A percentile compares a stretch with the other conserved stretches of the same genome.
These are phyloP conservation scores for Cladosporium colombiae DNA, from an alignment of 2,329 filamentous ascomycete genomes.

Conservation along the genomic window DNA sequence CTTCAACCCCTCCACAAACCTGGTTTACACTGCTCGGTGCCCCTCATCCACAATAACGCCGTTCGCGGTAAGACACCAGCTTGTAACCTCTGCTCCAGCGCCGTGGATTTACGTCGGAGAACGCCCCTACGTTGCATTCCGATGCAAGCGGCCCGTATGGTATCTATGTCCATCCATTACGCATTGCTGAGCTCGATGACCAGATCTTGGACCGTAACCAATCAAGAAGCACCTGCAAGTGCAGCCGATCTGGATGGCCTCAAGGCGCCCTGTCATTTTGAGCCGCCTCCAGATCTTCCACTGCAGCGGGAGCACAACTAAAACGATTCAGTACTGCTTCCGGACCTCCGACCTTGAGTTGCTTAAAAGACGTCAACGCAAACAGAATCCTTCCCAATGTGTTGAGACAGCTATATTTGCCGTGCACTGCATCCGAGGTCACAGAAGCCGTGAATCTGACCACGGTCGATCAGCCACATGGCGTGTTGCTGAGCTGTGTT, in stretches of 20 bases:
- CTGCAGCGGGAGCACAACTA: background rate
- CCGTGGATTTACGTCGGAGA: background rate
- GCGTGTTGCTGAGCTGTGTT: conserved; percentile 2
- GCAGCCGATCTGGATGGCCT: background rate
- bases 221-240: background rate
- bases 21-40: background rate
- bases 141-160: background rate
- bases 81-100: background rate
- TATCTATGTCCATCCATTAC: background rate
- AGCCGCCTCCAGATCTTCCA: background rate
- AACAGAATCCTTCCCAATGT: background rate
- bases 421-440: background rate
- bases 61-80: background rate
- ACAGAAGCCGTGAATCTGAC: background rate
- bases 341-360: background rate
- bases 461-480: conserved; percentile 4
- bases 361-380: background rate
- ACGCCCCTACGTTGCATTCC: background rate
- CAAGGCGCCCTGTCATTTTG: background rate
- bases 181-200: background rate
- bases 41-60: conserved; percentile 11
- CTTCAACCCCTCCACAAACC: background rate
- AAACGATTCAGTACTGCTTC: background rate
- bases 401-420: background rate
- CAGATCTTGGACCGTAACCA: background rate